phyloP scores from a whole-genome alignment of 2,329 filamentous ascomycete genomes.

The Nannizziopsis barbatae region DNA sequence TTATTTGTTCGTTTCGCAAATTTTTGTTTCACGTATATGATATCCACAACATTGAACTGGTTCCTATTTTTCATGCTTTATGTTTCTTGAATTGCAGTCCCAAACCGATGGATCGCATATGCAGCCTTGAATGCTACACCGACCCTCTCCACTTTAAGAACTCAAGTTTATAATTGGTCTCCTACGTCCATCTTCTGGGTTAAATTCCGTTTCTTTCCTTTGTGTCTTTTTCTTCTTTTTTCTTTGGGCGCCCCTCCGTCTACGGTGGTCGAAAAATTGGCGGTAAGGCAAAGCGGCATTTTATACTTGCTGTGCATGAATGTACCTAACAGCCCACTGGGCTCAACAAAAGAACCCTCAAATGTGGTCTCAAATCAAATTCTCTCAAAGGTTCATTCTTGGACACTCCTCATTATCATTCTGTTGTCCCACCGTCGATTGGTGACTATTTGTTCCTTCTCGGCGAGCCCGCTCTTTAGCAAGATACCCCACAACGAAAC shows the following conservation, averaged over 20 bases:
- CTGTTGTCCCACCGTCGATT: too few species aligned
- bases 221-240: not conserved
- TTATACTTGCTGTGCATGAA: too few species aligned
- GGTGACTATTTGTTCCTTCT: not conserved
- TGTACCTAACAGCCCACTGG: not conserved
- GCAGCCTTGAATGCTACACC: too few species aligned
- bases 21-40: constrained; percentile 6
- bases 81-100: constrained; percentile 13
- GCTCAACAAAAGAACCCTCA: not conserved
- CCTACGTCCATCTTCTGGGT: not conserved
- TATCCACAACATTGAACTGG: not conserved
- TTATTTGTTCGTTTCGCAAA: constrained; percentile 3
- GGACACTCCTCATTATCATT: too few species aligned
- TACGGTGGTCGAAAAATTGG: not conserved
- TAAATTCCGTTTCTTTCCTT: not conserved
- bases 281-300: not conserved
- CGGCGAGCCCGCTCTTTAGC: constrained; percentile 2
- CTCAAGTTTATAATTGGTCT: too few species aligned
- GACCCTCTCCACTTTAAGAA: too few species aligned
- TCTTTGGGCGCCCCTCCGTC: not conserved
- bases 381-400: too few species aligned
- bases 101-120: too few species aligned
- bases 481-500: constrained; percentile 29
- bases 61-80: constrained; percentile 6
- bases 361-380: too few species aligned